phyloP scores from a whole-genome alignment of 2,329 filamentous ascomycete species.

The Fusarium sp. region DNA sequence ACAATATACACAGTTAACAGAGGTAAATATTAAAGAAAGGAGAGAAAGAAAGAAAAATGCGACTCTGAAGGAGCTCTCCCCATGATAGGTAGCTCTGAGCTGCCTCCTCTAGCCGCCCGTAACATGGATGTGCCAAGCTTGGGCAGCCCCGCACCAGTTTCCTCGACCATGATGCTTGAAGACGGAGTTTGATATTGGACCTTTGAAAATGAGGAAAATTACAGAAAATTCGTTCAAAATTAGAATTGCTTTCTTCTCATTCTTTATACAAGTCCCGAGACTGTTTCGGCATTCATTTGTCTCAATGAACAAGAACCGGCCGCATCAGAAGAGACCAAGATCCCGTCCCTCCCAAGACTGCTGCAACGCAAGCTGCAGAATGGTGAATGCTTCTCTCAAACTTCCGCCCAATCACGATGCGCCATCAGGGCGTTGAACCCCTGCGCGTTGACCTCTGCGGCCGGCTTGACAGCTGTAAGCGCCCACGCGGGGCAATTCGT shows the following conservation, averaged over 20 bases:
- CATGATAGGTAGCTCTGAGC: slow-evolving; percentile 14
- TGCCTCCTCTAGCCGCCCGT: slow-evolving; percentile 39
- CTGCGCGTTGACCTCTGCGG: slow-evolving; percentile 12
- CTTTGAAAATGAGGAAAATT: neutral
- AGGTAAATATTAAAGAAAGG: slow-evolving; percentile 2
- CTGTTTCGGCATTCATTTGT: slow-evolving; percentile 2
- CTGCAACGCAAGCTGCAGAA: slow-evolving; percentile 8
- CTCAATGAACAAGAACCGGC: slow-evolving; percentile 10
- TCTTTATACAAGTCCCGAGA: neutral
- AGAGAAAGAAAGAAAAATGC: slow-evolving; percentile 9
- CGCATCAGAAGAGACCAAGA: slow-evolving; percentile 28
- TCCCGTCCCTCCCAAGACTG: slow-evolving; percentile 16
- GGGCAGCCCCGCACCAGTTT: slow-evolving; percentile 35
- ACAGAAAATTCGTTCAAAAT: neutral
- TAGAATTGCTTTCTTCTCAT: neutral
- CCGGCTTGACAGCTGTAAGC: slow-evolving; percentile 29
- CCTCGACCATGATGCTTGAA: slow-evolving; percentile 13
- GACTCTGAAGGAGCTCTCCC: slow-evolving; percentile 17
- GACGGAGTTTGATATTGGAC: slow-evolving; percentile 8
- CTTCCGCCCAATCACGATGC: slow-evolving; percentile 26
- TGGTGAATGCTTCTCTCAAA: slow-evolving; percentile 7
- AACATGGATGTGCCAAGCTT: slow-evolving; percentile 34
- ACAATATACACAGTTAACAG: neutral
- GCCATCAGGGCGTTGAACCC: slow-evolving; percentile 19
- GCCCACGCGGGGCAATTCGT: slow-evolving; percentile 31